Conservation (phyloP, 2,329 filamentous ascomycete genomes). For the Lasiodiplodia theobromae region DNA sequence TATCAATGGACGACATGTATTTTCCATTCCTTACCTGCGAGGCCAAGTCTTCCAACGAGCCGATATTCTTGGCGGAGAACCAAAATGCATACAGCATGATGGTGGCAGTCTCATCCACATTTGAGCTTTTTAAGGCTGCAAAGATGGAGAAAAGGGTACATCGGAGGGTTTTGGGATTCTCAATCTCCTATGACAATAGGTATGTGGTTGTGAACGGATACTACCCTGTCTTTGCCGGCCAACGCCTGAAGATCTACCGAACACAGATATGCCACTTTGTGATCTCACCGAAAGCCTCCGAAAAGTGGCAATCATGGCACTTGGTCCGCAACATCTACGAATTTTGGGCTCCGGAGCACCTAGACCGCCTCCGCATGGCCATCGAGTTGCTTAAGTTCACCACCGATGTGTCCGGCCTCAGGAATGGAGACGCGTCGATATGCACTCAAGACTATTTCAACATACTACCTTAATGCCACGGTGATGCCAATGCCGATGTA, state of each 20-base stretch:
- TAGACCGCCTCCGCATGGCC: neutral
- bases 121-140: neutral
- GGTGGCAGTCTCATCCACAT: neutral
- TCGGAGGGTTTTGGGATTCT: neutral
- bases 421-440: too few species aligned
- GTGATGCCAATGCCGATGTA: too few species aligned
- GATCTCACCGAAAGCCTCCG: neutral
- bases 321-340: slow-evolving; percentile 6
- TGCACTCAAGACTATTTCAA: too few species aligned
- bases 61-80: neutral
- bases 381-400: neutral
- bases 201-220: neutral
- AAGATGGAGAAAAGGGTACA: neutral
- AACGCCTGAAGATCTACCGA: neutral
- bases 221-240: neutral
- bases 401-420: too few species aligned
- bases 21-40: neutral
- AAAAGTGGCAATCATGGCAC: neutral
- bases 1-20: neutral
- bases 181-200: neutral
- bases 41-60: neutral
- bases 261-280: too few species aligned
- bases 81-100: neutral
- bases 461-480: too few species aligned
- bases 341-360: neutral